phyloP scores from a whole-genome alignment of 2,329 filamentous ascomycete genomes.

The Pestalotiopsis sp. region DNA sequence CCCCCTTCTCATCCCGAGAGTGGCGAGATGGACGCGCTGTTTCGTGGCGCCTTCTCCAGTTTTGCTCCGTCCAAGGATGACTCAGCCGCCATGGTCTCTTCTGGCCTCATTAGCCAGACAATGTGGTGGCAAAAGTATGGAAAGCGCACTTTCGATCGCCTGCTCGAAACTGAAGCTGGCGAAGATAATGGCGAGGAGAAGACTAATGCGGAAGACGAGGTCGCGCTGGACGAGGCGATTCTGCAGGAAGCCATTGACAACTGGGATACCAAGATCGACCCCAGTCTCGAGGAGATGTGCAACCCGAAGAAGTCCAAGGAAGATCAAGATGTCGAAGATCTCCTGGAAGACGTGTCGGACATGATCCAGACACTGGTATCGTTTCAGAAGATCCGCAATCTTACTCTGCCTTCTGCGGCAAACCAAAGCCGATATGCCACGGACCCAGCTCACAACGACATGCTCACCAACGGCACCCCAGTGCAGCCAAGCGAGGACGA shows the following conservation, averaged over 20 bases:
- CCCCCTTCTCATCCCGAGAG: conserved; percentile 59
- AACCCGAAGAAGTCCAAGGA: conserved; percentile 52
- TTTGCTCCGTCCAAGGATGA: conserved; percentile 80
- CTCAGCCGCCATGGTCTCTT: conserved; percentile 69
- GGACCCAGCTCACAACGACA: conserved; percentile 68
- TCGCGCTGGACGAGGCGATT: conserved; percentile 50
- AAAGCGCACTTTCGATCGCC: conserved; percentile 65
- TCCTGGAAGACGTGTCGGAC: conserved; percentile 75
- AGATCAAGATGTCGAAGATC: conserved; percentile 67
- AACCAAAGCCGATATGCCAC: conserved; percentile 63
- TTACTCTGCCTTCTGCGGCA: conserved; percentile 61
- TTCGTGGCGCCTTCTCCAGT: conserved; percentile 77
- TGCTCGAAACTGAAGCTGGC: conserved; percentile 55
- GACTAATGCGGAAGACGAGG: conserved; percentile 31
- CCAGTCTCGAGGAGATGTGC: conserved; percentile 56
- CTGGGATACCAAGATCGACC: conserved; percentile 64
- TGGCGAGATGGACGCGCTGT: conserved; percentile 73
- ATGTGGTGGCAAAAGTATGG: conserved; percentile 80
- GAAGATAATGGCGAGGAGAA: conserved; percentile 37
- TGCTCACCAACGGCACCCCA: conserved; percentile 67
- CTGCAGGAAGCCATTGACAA: conserved; percentile 59
- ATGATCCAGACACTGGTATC: conserved; percentile 77
- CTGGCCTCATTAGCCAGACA: conserved; percentile 63
- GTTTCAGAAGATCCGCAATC: conserved; percentile 78
- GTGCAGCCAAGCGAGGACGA: conserved; percentile 69